Evolutionary conservation across 192 early-diverging fungal species (phyloP).

Genomic region (Geranomyces michiganensis): DNA sequence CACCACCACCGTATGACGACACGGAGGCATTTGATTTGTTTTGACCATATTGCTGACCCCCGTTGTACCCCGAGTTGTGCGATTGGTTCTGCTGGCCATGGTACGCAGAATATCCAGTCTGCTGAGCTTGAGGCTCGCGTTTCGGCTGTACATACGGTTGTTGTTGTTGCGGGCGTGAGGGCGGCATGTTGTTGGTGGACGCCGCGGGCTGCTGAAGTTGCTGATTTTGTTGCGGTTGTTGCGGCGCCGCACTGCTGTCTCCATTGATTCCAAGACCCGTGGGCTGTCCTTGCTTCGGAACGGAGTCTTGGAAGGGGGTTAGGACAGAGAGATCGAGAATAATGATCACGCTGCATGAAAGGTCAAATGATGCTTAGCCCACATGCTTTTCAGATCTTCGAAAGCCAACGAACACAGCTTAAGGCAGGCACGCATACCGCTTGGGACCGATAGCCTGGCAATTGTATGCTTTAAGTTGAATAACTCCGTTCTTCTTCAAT

Average conservation of each 20-base stretch:
- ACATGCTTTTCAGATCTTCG: not conserved
- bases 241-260: constrained; percentile 22
- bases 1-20: constrained; percentile 11
- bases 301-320: constrained; percentile 32
- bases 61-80: constrained; percentile 9
- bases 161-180: not conserved
- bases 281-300: constrained; percentile 23
- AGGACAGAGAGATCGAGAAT: constrained; percentile 55
- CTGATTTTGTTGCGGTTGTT: constrained; percentile 27
- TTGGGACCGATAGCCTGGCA: constrained; percentile 55
- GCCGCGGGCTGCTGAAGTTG: constrained; percentile 24
- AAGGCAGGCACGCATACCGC: constrained; percentile 38
- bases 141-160: not conserved
- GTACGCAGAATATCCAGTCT: not conserved
- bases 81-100: constrained; percentile 10
- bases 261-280: constrained; percentile 1
- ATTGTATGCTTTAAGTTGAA: constrained; percentile 51
- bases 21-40: not conserved
- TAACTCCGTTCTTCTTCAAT: constrained; percentile 56
- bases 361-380: not conserved
- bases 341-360: constrained; percentile 46
- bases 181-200: constrained; percentile 10
- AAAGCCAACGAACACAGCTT: not conserved
- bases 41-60: constrained; percentile 21
- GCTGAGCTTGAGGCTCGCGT: not conserved